These are phyloP conservation scores for Talaromyces funiculosus DNA, from an alignment of 2,329 filamentous ascomycete species.

Conservation along the genomic window DNA sequence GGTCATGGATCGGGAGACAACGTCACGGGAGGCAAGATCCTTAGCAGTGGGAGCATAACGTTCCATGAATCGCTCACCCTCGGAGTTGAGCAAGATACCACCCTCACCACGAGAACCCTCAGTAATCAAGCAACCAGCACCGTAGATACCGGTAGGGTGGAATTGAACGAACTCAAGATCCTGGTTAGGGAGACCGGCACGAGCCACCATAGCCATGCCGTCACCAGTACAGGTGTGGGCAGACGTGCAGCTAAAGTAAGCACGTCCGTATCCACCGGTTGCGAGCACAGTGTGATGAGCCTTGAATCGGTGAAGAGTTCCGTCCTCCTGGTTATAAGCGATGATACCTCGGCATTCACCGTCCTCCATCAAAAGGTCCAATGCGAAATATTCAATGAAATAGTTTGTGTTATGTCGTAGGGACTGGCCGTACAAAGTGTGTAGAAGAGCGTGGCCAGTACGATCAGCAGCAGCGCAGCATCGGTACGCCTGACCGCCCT, in stretches of 20 bases:
- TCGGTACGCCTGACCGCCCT: conserved; percentile 96
- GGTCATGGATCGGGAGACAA: conserved; percentile 96
- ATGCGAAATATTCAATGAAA: conserved; percentile 98
- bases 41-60: conserved; percentile 96
- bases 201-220: conserved; percentile 98
- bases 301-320: conserved; percentile 93
- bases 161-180: conserved; percentile 99
- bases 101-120: conserved; percentile 97
- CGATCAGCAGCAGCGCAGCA: conserved; percentile 94
- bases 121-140: conserved; percentile 94
- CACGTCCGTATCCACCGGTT: conserved; percentile 93
- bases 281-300: conserved; percentile 95
- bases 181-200: conserved; percentile 95
- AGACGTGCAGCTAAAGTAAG: conserved; percentile 97
- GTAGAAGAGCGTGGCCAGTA: conserved; percentile 93
- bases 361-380: conserved; percentile 96
- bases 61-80: conserved; percentile 99
- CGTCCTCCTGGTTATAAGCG: conserved; percentile 98
- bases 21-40: conserved; percentile 93
- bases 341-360: conserved; percentile 94
- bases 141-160: conserved; percentile 98
- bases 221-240: conserved; percentile 98
- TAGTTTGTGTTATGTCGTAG: conserved; percentile 98
- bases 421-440: conserved; percentile 97
- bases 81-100: conserved; percentile 93